Conservation (phyloP, 441 rosid species). For the Pelargonium fulgidum region DNA sequence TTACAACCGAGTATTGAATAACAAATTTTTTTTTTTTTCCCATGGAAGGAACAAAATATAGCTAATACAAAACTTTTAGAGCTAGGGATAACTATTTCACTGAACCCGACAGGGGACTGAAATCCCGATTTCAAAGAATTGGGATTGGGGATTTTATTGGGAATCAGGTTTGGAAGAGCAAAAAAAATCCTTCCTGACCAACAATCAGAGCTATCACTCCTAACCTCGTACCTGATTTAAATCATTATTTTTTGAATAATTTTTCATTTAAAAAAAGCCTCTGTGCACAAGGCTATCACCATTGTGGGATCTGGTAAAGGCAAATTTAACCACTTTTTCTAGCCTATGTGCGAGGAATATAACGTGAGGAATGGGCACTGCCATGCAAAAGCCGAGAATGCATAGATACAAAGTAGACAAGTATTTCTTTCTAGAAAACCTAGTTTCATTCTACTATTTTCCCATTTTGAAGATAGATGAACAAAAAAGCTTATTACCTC, state of each 20-base stretch:
- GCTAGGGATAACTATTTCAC: background rate
- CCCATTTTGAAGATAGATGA: background rate
- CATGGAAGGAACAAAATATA: background rate
- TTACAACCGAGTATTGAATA: background rate
- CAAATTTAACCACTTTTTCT: background rate
- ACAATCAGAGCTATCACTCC: too few relatives aligned
- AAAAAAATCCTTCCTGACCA: too few relatives aligned
- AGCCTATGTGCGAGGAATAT: background rate
- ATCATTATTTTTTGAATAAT: too few relatives aligned
- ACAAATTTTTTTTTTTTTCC: background rate
- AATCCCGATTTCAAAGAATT: too few relatives aligned
- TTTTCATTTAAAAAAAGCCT: too few relatives aligned
- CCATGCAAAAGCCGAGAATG: slow-evolving; percentile 3
- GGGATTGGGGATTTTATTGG: too few relatives aligned
- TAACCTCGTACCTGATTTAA: too few relatives aligned
- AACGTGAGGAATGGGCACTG: background rate
- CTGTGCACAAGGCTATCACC: too few relatives aligned
- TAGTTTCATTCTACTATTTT: slow-evolving; percentile 1
- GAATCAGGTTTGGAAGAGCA: too few relatives aligned
- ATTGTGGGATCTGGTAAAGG: too few relatives aligned
- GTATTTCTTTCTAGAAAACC: background rate
- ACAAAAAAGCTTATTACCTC: slow-evolving; percentile 45
- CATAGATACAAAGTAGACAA: background rate
- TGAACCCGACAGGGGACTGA: too few relatives aligned
- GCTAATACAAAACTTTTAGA: background rate